Conservation (phyloP, 192 early-diverging fungal species). For the Coemansia sp. region DNA sequence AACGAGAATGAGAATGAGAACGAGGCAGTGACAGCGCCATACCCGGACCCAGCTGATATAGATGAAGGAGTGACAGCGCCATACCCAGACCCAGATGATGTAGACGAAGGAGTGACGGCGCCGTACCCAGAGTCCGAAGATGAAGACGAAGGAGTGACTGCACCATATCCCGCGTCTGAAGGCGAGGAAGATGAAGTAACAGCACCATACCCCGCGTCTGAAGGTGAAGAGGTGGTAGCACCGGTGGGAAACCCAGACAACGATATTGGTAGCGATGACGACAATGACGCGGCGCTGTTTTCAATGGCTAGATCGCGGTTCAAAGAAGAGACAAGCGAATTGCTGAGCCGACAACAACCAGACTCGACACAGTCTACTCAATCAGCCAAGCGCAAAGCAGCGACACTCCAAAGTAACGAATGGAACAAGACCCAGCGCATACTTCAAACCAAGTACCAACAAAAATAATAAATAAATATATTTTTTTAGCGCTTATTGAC, state of each 20-base stretch:
- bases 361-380: neutral
- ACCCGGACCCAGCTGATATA: neutral
- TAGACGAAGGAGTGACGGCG: constrained; percentile 6
- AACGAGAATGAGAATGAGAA: neutral
- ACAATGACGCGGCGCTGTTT: constrained; percentile 1
- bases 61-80: constrained; percentile 6
- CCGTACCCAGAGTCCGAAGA: constrained; percentile 18
- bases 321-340: constrained; percentile 16
- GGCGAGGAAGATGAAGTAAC: neutral
- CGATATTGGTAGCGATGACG: neutral
- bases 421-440: neutral
- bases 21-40: neutral
- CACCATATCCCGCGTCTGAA: neutral
- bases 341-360: neutral
- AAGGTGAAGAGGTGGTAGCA: neutral
- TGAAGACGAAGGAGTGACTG: neutral
- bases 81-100: neutral
- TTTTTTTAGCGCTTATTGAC: constrained; percentile 39
- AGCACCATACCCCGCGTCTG: constrained; percentile 3
- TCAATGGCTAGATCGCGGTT: constrained; percentile 13
- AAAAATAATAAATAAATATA: constrained; percentile 2
- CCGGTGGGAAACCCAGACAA: neutral
- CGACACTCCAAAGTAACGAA: neutral
- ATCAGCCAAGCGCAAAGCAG: constrained; percentile 3
- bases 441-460: neutral